Conservation (phyloP, 768 basidiomycete species). For the Pisolithus marmoratus region DNA sequence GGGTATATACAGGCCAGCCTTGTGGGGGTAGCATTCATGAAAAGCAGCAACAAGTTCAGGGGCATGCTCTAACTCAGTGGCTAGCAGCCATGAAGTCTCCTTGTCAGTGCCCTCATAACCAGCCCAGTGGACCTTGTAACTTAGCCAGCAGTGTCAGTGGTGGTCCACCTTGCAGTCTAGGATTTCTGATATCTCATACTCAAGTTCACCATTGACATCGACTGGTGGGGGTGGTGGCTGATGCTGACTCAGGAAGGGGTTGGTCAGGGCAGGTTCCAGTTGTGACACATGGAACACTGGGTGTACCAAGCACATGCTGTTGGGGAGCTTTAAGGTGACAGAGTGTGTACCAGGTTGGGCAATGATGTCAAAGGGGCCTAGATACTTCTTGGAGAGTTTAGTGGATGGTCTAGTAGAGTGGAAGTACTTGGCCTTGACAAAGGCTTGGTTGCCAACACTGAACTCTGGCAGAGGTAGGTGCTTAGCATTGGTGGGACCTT, state of each 20-base stretch:
- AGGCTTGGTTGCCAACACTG: constrained; percentile 5
- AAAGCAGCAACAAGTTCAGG: no score
- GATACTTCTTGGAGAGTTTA: constrained; percentile 18
- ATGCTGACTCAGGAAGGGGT: not conserved
- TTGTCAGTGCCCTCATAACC: not conserved
- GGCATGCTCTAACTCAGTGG: no score
- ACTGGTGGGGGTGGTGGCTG: no score
- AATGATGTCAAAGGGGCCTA: constrained; percentile 18
- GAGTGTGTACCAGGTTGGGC: constrained; percentile 11
- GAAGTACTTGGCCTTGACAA: constrained; percentile 5
- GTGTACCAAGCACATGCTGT: no score
- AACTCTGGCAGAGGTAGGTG: not conserved
- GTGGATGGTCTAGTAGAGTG: constrained; percentile 1
- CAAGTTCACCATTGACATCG: no score
- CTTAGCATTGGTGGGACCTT: constrained; percentile 5
- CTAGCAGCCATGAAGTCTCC: no score
- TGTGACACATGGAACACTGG: no score
- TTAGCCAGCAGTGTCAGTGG: not conserved
- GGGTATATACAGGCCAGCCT: no score
- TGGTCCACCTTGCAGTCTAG: constrained; percentile 8
- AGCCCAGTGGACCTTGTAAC: constrained; percentile 8
- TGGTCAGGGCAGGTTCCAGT: no score
- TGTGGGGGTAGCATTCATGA: no score
- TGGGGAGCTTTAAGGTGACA: no score
- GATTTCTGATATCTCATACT: not conserved